Conservation (phyloP, 768 basidiomycete species). For the Hygrocybe coccinea region DNA sequence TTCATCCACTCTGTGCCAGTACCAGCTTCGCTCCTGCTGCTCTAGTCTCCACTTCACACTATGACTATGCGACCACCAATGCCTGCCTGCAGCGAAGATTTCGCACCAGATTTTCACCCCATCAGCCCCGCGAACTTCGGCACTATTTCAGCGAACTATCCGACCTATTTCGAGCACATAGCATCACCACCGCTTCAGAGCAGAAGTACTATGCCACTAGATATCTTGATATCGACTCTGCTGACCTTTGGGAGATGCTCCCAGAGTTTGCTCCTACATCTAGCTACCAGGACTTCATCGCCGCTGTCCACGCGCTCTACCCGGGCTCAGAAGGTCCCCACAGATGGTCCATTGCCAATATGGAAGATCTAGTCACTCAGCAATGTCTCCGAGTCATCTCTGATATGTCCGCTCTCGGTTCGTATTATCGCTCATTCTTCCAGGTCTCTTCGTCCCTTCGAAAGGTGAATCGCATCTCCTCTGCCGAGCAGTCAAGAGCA, state of each 20-base stretch:
- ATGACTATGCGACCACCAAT: constrained; percentile 3
- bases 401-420: constrained; percentile 7
- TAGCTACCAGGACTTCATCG: constrained; percentile 20
- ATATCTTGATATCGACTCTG: constrained; percentile 11
- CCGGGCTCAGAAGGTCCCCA: constrained; percentile 12
- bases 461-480: constrained; percentile 9
- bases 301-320: constrained; percentile 21
- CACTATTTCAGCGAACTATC: constrained; percentile 18
- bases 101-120: constrained; percentile 15
- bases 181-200: constrained; percentile 8
- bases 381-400: constrained; percentile 13
- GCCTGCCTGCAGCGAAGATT: constrained; percentile 18
- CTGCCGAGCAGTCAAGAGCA: constrained; percentile 16
- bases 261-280: constrained; percentile 5
- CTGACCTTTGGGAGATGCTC: constrained; percentile 18
- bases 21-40: background rate
- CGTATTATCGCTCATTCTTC: constrained; percentile 20
- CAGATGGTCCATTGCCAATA: constrained; percentile 18
- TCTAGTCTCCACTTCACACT: background rate
- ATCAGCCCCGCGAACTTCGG: constrained; percentile 13
- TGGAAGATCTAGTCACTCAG: constrained; percentile 20
- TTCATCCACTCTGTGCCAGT: background rate
- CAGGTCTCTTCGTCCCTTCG: constrained; percentile 18
- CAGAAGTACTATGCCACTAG: constrained; percentile 16
- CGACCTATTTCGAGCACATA: constrained; percentile 2